A percentile compares a stretch with the other conserved stretches of the same genome.
Evolutionary conservation across 2,329 filamentous ascomycete genomes (phyloP).

Genomic region (Fusarium buharicum): DNA sequence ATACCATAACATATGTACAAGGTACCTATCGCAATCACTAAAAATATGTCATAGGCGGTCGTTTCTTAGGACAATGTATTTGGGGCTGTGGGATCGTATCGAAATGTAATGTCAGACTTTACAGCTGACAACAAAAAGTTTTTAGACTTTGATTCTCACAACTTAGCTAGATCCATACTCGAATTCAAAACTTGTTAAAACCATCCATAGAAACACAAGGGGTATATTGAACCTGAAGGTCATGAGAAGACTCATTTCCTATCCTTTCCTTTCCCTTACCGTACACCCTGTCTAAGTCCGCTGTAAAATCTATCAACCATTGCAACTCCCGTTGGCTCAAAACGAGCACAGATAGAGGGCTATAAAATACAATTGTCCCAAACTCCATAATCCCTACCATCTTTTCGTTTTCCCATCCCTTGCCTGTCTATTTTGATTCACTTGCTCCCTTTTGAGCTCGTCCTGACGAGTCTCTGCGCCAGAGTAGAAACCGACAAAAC

Average conservation of each 20-base stretch:
- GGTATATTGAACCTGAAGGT: conserved; percentile 11
- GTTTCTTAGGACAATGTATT: too few relatives aligned
- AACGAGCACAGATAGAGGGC: conserved; percentile 17
- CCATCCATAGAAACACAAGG: not conserved
- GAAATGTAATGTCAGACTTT: too few relatives aligned
- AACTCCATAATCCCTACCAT: conserved; percentile 24
- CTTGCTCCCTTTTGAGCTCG: conserved; percentile 16
- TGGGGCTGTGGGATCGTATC: too few relatives aligned
- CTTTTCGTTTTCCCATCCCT: conserved; percentile 21
- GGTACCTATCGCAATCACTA: too few relatives aligned
- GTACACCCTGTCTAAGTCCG: conserved; percentile 26
- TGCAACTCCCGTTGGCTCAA: conserved; percentile 5
- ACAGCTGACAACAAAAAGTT: too few relatives aligned
- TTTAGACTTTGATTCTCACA: too few relatives aligned
- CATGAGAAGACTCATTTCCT: not conserved
- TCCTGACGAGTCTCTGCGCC: conserved; percentile 26
- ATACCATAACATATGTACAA: too few relatives aligned
- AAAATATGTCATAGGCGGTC: too few relatives aligned
- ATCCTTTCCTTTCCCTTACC: conserved; percentile 11
- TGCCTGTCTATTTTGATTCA: conserved; percentile 37
- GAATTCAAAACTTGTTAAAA: not conserved
- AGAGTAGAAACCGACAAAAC: conserved; percentile 11
- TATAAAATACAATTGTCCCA: conserved; percentile 25
- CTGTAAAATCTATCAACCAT: conserved; percentile 30
- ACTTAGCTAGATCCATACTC: not conserved